Percentiles rank a stretch among this genome's conserved stretches.
Evolutionary conservation across 306 rosid genomes (phyloP).

Genomic region (Trifolium pratense): DNA sequence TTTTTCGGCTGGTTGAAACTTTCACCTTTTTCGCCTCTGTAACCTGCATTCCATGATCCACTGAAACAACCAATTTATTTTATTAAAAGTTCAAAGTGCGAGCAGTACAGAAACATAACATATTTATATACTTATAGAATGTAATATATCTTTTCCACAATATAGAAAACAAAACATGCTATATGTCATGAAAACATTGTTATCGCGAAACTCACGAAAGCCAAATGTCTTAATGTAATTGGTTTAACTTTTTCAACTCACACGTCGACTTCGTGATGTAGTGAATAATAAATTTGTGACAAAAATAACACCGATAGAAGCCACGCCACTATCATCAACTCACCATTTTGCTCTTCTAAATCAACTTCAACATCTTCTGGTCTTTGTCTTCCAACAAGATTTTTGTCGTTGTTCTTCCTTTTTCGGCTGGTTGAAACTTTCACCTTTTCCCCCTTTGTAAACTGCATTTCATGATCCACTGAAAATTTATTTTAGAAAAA

Average conservation of each 20-base stretch:
- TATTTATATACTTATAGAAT: not conserved
- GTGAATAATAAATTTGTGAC: not conserved
- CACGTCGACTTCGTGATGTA: not conserved
- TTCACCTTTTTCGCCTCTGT: conserved; percentile 40
- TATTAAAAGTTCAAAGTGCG: not conserved
- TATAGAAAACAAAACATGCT: not conserved
- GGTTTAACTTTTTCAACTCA: not conserved
- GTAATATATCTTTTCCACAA: not conserved
- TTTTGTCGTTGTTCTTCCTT: conserved; percentile 44
- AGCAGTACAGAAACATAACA: not conserved
- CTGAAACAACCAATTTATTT: conserved; percentile 41
- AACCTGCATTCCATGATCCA: conserved; percentile 32
- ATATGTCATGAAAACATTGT: conserved; percentile 42
- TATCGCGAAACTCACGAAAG: not conserved
- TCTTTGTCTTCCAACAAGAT: conserved; percentile 17
- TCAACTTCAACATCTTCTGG: conserved; percentile 40
- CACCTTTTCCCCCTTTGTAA: conserved; percentile 31
- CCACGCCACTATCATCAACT: conserved; percentile 8
- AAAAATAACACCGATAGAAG: not conserved
- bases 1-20: conserved; percentile 38
- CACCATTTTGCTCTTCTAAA: conserved; percentile 49
- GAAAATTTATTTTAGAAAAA: conserved; percentile 31
- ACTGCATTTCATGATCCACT: conserved; percentile 40
- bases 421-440: conserved; percentile 43
- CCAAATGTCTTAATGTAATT: not conserved